These are phyloP conservation scores for Kuraishia floccosa DNA, from an alignment of 805 yeast species.

Conservation along the genomic window DNA sequence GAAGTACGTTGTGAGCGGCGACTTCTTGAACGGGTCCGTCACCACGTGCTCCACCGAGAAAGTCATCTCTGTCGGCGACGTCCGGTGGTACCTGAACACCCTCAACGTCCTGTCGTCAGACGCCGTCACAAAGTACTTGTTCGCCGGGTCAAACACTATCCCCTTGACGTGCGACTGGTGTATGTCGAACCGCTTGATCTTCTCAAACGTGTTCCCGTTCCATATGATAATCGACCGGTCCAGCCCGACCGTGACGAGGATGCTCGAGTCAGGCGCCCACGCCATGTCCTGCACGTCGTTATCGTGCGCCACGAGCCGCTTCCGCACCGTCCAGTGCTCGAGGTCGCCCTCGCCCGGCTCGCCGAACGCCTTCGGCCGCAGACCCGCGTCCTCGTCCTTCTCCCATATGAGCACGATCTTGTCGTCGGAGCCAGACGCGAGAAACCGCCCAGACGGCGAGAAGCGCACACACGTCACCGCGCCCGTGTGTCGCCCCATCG, in stretches of 20 bases:
- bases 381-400: constrained; percentile 51
- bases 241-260: constrained; percentile 87
- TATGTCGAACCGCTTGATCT: constrained; percentile 78
- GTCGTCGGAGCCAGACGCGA: constrained; percentile 95
- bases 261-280: constrained; percentile 93
- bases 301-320: constrained; percentile 91
- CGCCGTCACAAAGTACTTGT: constrained; percentile 93
- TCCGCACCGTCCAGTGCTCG: constrained; percentile 93
- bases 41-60: constrained; percentile 82
- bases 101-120: constrained; percentile 91
- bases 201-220: constrained; percentile 88
- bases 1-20: constrained; percentile 89
- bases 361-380: constrained; percentile 1
- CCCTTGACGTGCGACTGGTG: constrained; percentile 96
- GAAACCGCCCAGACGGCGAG: constrained; percentile 82
- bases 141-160: constrained; percentile 95
- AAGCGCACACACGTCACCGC: constrained; percentile 91
- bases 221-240: constrained; percentile 90
- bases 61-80: constrained; percentile 56
- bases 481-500: constrained; percentile 94
- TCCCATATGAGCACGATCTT: constrained; percentile 89
- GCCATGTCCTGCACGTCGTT: constrained; percentile 97
- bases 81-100: constrained; percentile 74
- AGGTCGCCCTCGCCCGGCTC: constrained; percentile 47
- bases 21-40: constrained; percentile 72